phyloP scores from a whole-genome alignment of 192 early-diverging fungal genomes.

The Backusella macrospora region DNA sequence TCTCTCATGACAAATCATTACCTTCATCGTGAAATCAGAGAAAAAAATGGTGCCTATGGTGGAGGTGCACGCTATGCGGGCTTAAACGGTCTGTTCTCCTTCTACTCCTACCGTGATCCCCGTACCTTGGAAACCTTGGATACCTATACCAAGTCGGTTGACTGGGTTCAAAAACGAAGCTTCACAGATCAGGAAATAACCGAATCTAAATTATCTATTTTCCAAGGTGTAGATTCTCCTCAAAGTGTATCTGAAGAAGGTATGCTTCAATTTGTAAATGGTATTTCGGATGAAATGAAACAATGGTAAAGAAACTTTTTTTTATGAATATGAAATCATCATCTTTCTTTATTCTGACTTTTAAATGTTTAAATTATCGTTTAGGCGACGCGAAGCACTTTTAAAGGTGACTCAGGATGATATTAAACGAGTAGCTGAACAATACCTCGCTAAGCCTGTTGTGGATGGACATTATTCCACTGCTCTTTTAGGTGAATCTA shows the following conservation, averaged over 20 bases:
- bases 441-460: conserved; percentile 6
- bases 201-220: conserved; percentile 91
- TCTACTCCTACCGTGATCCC: conserved; percentile 95
- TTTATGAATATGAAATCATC: conserved; percentile 3
- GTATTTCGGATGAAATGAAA: conserved; percentile 83
- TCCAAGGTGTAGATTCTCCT: conserved; percentile 85
- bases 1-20: conserved; percentile 84
- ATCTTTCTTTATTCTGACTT: neutral
- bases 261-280: conserved; percentile 74
- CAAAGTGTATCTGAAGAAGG: conserved; percentile 85
- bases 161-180: conserved; percentile 65
- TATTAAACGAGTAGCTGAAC: conserved; percentile 68
- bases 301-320: conserved; percentile 58
- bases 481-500: conserved; percentile 43
- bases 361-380: neutral
- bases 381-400: conserved; percentile 74
- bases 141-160: conserved; percentile 64
- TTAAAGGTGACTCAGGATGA: conserved; percentile 69
- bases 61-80: conserved; percentile 82
- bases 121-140: conserved; percentile 70
- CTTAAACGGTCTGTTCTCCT: conserved; percentile 77
- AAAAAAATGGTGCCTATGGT: conserved; percentile 96
- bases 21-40: conserved; percentile 96
- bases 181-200: conserved; percentile 70
- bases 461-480: conserved; percentile 40